phyloP scores from a whole-genome alignment of 2,329 filamentous ascomycete genomes.

The Fusarium lateritium region DNA sequence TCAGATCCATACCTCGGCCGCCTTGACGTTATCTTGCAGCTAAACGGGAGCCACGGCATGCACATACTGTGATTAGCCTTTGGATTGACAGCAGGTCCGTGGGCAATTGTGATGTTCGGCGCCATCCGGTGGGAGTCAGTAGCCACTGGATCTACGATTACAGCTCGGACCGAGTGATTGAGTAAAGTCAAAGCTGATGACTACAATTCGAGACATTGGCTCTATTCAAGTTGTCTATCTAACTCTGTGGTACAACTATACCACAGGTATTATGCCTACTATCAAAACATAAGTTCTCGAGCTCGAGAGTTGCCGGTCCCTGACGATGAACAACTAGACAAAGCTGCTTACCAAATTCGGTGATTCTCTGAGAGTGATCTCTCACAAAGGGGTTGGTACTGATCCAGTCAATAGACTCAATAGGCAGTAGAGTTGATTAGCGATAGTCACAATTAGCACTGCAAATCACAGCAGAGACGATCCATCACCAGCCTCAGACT shows the following conservation, averaged over 20 bases:
- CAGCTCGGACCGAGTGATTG: constrained; percentile 37
- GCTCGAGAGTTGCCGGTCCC: background rate
- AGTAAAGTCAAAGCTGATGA: constrained; percentile 13
- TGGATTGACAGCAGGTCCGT: constrained; percentile 25
- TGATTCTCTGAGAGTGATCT: constrained; percentile 9
- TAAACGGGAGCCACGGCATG: constrained; percentile 4
- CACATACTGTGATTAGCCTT: constrained; percentile 7
- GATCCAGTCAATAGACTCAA: background rate
- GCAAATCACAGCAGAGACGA: constrained; percentile 8
- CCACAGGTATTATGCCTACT: too few relatives aligned
- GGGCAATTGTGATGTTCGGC: constrained; percentile 34
- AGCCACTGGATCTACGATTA: constrained; percentile 32
- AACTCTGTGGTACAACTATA: background rate
- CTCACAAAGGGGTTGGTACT: constrained; percentile 8
- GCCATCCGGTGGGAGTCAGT: constrained; percentile 37
- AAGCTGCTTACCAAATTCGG: constrained; percentile 14
- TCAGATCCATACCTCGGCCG: background rate
- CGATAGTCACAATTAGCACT: constrained; percentile 2
- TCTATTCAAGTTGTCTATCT: background rate
- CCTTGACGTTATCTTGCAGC: constrained; percentile 21
- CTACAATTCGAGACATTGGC: constrained; percentile 2
- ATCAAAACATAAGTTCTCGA: background rate
- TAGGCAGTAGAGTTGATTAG: constrained; percentile 1
- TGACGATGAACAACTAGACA: background rate
- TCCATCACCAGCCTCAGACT: constrained; percentile 6